Percentiles rank a stretch among this genome's conserved stretches.
These are phyloP conservation scores for Lentinula detonsa DNA, from an alignment of 768 basidiomycete genomes.

Conservation along the genomic window DNA sequence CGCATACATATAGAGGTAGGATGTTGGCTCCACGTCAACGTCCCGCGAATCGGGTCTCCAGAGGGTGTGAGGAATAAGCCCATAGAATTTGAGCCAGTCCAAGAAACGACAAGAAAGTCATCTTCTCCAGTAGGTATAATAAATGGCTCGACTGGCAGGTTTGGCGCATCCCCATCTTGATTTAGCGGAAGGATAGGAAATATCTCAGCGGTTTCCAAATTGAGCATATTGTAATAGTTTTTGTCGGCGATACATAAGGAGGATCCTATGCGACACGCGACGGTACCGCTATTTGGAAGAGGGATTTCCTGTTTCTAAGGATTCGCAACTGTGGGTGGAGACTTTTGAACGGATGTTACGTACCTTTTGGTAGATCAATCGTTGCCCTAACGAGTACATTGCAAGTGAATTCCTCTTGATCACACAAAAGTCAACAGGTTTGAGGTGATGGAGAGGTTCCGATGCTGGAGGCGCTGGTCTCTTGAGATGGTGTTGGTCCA, in stretches of 20 bases:
- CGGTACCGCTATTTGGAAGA: constrained; percentile 46
- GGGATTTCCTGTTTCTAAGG: constrained; percentile 56
- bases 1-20: constrained; percentile 70
- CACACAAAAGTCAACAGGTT: constrained; percentile 65
- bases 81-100: constrained; percentile 74
- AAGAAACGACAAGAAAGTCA: constrained; percentile 84
- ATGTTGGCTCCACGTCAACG: constrained; percentile 79
- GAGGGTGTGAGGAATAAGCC: constrained; percentile 82
- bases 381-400: constrained; percentile 61
- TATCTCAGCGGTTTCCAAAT: constrained; percentile 65
- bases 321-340: neutral
- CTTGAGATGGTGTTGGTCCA: constrained; percentile 70
- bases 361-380: constrained; percentile 57
- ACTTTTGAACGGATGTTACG: neutral
- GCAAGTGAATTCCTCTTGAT: constrained; percentile 63
- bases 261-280: constrained; percentile 57
- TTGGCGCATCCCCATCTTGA: constrained; percentile 45
- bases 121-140: constrained; percentile 33
- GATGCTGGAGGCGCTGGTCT: constrained; percentile 39
- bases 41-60: constrained; percentile 88
- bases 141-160: constrained; percentile 7
- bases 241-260: constrained; percentile 72
- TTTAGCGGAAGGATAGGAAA: constrained; percentile 75
- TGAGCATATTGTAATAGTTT: constrained; percentile 69
- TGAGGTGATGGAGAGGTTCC: constrained; percentile 30